Conservation (phyloP, 345 rosid species). For the Lumnitzera racemosa region DNA sequence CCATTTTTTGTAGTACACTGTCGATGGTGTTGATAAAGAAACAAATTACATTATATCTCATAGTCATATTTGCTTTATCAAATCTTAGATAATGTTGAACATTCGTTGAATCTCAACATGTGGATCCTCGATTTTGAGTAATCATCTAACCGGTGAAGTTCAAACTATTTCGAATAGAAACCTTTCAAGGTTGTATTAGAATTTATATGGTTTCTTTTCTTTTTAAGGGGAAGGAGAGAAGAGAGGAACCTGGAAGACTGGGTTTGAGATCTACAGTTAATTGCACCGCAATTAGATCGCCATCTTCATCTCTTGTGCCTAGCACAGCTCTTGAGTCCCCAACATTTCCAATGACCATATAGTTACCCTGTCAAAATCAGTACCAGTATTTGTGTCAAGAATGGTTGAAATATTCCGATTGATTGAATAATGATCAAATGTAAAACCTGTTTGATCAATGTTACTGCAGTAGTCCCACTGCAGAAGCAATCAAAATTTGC, state of each 20-base stretch:
- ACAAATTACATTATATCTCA: too few relatives aligned
- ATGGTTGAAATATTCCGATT: neutral
- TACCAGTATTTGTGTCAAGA: conserved; percentile 5
- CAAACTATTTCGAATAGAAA: too few relatives aligned
- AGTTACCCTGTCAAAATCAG: conserved; percentile 45
- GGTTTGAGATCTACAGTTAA: conserved; percentile 98
- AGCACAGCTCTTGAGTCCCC: conserved; percentile 97
- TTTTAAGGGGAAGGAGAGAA: conserved; percentile 1
- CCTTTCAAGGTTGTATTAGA: too few relatives aligned
- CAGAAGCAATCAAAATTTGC: conserved; percentile 76
- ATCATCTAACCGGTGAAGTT: too few relatives aligned
- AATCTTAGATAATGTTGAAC: too few relatives aligned
- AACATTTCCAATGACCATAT: conserved; percentile 74
- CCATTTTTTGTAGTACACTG: too few relatives aligned
- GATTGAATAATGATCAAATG: conserved; percentile 3
- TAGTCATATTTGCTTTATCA: too few relatives aligned
- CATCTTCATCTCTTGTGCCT: conserved; percentile 63
- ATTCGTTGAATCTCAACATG: too few relatives aligned
- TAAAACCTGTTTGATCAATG: conserved; percentile 83
- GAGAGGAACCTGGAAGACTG: conserved; percentile 73
- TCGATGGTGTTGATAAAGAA: too few relatives aligned
- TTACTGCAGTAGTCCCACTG: conserved; percentile 98
- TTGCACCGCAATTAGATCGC: conserved; percentile 74
- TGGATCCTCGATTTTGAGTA: too few relatives aligned
- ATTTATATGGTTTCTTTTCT: too few relatives aligned